Evolutionary conservation across 2,329 filamentous ascomycete species (phyloP), one percentile per base, ranked within the genome.

Genomic region (Fusarium euwallaceae): DNA sequence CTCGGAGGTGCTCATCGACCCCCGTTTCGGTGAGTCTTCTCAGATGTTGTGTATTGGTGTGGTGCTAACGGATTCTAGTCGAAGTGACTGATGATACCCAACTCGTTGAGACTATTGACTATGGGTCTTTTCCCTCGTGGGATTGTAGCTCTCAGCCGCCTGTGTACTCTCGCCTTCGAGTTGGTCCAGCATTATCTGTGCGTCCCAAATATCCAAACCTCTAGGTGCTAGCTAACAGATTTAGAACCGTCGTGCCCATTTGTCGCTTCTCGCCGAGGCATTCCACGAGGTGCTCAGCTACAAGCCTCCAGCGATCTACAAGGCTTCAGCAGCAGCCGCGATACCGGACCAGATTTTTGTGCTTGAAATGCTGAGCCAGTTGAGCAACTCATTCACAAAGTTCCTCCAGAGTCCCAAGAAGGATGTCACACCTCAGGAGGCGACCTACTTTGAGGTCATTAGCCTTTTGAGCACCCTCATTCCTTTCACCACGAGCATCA

Each of bases 131-230:
- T 58, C 86, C 88, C 0, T 84, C 84, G 17, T 84, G 88, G 69
- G 85, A 86, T 48, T 84, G 82, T 43, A 80, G 79, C 17, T 76
- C 81, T 20, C 79, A 79, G 1, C 73, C 80, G 1, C 82, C 86
- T 0, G 80, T 89, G 3, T 83, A 87, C 48, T 79, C 86, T 14
- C 80, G 84, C 2, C 79, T 90, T 7, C 81, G 85, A n/a, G 78
- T 89, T 24, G 89, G 89, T 0, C 88, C 89, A 4, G 81, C 82
- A 1, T 85, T 86, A 43, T 88, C 88, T 14, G 88, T 90, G 81
- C 60, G 85, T 80, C 16, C 5, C 9, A 20, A 20, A 10, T 2
- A 8, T 36, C 8, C 14, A 3, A 9, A 17, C 10, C 3, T 17
- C 1, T 14, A 4, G 3, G 6, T 36, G 2, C 32, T 48, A 16